phyloP scores from a whole-genome alignment of 495 filamentous ascomycete species.

The Parathielavia hyrcaniae region DNA sequence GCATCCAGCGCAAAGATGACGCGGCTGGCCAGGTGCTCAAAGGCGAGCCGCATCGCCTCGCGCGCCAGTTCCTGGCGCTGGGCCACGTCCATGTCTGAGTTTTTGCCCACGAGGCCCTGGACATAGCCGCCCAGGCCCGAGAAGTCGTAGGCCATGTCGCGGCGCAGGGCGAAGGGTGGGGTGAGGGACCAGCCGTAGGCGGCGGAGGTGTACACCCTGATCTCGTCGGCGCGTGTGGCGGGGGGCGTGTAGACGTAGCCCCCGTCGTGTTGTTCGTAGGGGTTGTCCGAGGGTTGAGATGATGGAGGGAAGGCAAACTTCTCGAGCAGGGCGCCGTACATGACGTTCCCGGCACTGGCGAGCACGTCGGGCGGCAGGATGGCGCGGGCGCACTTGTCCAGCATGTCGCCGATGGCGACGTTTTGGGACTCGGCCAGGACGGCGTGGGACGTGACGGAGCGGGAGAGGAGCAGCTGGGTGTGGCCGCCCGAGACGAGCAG shows the following conservation, averaged over 20 bases:
- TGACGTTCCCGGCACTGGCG: constrained; percentile 43
- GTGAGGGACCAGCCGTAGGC: constrained; percentile 29
- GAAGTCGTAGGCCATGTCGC: constrained; percentile 37
- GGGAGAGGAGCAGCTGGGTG: constrained; percentile 73
- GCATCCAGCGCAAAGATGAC: constrained; percentile 58
- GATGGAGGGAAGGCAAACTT: constrained; percentile 67
- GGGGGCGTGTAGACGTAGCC: constrained; percentile 53
- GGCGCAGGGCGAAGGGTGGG: constrained; percentile 29
- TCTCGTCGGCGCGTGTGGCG: constrained; percentile 47
- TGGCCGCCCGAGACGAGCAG: constrained; percentile 92
- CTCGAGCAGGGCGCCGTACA: constrained; percentile 75
- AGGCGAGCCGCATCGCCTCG: constrained; percentile 68
- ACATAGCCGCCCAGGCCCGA: constrained; percentile 34
- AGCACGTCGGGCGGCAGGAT: constrained; percentile 56
- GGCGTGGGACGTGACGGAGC: constrained; percentile 54
- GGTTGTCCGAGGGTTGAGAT: not conserved
- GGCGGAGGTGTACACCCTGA: constrained; percentile 28
- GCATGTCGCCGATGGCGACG: constrained; percentile 74
- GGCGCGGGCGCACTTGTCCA: constrained; percentile 77
- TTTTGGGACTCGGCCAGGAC: constrained; percentile 65
- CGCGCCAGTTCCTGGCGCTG: constrained; percentile 61
- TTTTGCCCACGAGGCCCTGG: constrained; percentile 23
- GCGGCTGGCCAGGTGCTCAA: constrained; percentile 77
- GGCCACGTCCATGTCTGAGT: constrained; percentile 28
- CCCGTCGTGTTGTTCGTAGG: constrained; percentile 21